Evolutionary conservation across 805 yeast species (phyloP).

Genomic region (Kregervanrija pseudodelftensis): DNA sequence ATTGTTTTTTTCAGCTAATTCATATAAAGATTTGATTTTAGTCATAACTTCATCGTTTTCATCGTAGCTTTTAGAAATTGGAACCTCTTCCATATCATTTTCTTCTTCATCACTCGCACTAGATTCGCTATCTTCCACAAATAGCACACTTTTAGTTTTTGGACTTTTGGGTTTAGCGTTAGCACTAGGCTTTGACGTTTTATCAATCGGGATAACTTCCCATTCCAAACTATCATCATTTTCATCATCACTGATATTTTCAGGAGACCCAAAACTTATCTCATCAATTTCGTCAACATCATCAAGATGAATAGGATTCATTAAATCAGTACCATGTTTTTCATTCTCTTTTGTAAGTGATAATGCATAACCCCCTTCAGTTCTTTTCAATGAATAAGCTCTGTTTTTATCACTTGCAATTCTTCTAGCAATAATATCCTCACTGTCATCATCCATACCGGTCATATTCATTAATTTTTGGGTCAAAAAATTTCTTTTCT

Average conservation of each 20-base stretch:
- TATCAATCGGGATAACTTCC: neutral
- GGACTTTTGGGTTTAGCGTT: neutral
- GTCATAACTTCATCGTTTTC: constrained; percentile 17
- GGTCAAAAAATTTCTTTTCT: constrained; percentile 83
- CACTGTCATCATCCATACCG: constrained; percentile 58
- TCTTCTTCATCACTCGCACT: constrained; percentile 31
- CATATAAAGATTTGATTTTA: constrained; percentile 26
- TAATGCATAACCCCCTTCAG: constrained; percentile 79
- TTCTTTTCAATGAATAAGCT: constrained; percentile 66
- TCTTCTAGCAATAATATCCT: constrained; percentile 38
- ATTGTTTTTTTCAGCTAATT: constrained; percentile 24
- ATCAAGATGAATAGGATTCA: constrained; percentile 9
- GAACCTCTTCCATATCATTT: constrained; percentile 70
- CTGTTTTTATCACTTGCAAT: constrained; percentile 79
- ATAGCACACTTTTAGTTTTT: constrained; percentile 1
- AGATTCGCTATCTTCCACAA: constrained; percentile 2
- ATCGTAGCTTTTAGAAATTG: constrained; percentile 2
- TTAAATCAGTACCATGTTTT: neutral
- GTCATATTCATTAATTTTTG: constrained; percentile 78
- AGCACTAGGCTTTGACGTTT: neutral
- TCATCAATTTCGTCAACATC: constrained; percentile 24
- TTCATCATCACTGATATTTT: constrained; percentile 7
- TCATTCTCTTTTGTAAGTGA: constrained; percentile 35
- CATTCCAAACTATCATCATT: constrained; percentile 5
- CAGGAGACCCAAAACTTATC: neutral